Base-by-base conservation (phyloP, 1,284 basidiomycete genomes). In the Pseudozyma sp. region DNA sequence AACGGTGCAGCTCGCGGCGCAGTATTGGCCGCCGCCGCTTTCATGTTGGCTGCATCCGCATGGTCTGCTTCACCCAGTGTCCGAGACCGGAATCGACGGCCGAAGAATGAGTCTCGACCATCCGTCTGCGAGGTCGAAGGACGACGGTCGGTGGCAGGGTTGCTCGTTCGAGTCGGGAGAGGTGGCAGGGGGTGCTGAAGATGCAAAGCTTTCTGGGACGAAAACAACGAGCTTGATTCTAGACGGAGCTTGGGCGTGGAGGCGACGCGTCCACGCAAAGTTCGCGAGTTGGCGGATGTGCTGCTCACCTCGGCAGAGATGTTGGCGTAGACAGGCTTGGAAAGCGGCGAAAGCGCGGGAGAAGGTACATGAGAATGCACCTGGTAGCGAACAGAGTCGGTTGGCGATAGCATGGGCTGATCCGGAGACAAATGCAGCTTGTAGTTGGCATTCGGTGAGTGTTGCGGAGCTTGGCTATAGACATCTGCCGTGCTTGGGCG, bases 61-160 rank as follows among this genome's bases (percentile, higher is more conserved):
- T 54, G 54, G 16, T 78, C 76, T 10, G 70, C 58, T 35, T 76
- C 70, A 33, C 76, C 73, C 4, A 78, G 29, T 17, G 76, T 78
- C 24, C 68, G 65, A 11, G 76, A 77, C 8, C 76, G 61, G 43
- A 77, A 73, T 14, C 76, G 58, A 30, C 76, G 62, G 7, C 63
- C 69, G 46, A 72, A 72, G 55, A 67, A 65, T 0, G 63, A 64
- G 1, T 53, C 61, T 1, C 68, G 42, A 1, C 72, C 72, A 42
- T 75, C 67, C 42, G 45, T 62, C 33, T 75, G 72, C 3, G 68
- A 47, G 3, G 73, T 75, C 4, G 68, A 67, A 5, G 68, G 68
- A n/a, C 73, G 64, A 16, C 61, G 54, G 4, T 69, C 52, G 6
- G 45, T 43, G 24, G 44, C 29, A 14, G 31, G 17, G 14, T 44